These are phyloP conservation scores for Colletotrichum musicola DNA, from an alignment of 2,329 filamentous ascomycete species.

Conservation along the genomic window DNA sequence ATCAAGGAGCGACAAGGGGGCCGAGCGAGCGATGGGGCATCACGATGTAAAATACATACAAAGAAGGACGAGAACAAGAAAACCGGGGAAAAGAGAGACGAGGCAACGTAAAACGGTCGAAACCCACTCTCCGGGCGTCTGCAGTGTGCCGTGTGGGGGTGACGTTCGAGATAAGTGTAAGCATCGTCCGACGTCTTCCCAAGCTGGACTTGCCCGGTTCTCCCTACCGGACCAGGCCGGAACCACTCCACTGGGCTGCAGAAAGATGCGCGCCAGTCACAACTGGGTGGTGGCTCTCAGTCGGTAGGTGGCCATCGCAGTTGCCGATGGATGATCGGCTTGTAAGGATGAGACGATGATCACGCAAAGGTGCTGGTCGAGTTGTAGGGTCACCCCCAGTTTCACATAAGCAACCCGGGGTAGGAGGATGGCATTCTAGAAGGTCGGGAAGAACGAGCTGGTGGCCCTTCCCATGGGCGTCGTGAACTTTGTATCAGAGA, in stretches of 20 bases:
- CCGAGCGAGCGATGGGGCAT: slow-evolving; percentile 1
- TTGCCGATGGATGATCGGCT: slow-evolving; percentile 20
- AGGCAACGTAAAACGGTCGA: neutral
- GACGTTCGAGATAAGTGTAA: slow-evolving; percentile 21
- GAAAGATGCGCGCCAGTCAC: neutral
- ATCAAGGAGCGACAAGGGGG: neutral
- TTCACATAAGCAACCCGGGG: slow-evolving; percentile 6
- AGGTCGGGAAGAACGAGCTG: slow-evolving; percentile 2
- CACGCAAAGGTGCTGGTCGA: slow-evolving; percentile 8
- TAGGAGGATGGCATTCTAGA: slow-evolving; percentile 21
- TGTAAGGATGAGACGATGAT: slow-evolving; percentile 32
- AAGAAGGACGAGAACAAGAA: slow-evolving; percentile 3
- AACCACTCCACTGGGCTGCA: neutral
- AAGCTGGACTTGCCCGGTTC: neutral
- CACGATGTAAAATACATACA: slow-evolving; percentile 17
- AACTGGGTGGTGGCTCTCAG: too few species aligned
- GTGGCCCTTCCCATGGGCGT: neutral
- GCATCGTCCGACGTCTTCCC: neutral
- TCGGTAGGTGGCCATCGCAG: neutral
- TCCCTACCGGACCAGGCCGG: neutral
- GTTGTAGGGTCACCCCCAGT: slow-evolving; percentile 5
- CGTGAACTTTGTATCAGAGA: slow-evolving; percentile 22
- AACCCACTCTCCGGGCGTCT: neutral
- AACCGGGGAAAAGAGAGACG: neutral
- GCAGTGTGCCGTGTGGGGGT: slow-evolving; percentile 3